phyloP scores from a whole-genome alignment of 2,329 filamentous ascomycete genomes.

The Aureobasidium leucospermi region DNA sequence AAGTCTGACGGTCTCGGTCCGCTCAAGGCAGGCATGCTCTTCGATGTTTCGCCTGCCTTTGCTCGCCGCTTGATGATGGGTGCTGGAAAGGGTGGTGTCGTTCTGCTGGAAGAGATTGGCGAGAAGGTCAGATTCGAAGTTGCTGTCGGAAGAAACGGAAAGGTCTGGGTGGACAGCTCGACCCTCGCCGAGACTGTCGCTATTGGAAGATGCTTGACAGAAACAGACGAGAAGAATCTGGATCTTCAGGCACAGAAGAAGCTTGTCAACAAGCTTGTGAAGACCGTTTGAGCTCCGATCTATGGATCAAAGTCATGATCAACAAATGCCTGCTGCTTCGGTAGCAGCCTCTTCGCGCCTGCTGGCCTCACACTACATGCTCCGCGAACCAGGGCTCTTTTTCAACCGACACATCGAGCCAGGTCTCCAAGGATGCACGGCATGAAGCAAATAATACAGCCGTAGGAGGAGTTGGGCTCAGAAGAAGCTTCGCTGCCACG shows the following conservation, averaged over 20 bases:
- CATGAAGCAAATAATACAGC: no score
- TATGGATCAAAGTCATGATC: not conserved
- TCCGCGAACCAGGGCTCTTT: no score
- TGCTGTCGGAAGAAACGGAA: slow-evolving; percentile 85
- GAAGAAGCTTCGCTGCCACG: no score
- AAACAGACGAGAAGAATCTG: slow-evolving; percentile 64
- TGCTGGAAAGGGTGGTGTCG: slow-evolving; percentile 58
- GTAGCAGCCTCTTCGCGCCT: not conserved
- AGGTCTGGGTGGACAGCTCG: slow-evolving; percentile 82
- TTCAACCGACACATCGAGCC: no score
- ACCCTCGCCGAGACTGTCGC: slow-evolving; percentile 64
- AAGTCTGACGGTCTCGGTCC: slow-evolving; percentile 84
- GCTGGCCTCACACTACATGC: no score
- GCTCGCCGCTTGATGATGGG: slow-evolving; percentile 65
- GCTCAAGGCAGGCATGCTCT: slow-evolving; percentile 78
- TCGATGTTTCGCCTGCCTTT: slow-evolving; percentile 70
- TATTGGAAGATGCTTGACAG: slow-evolving; percentile 69
- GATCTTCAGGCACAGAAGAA: slow-evolving; percentile 62
- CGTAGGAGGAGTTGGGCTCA: no score
- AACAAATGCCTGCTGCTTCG: not conserved
- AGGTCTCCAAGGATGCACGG: no score
- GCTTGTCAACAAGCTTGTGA: slow-evolving; percentile 59
- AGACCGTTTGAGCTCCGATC: slow-evolving; percentile 36
- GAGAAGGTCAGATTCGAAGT: slow-evolving; percentile 85
- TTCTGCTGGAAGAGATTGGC: slow-evolving; percentile 73